Conservation (phyloP, 139 green algal genomes). For the Chlamydomonas sp. region DNA sequence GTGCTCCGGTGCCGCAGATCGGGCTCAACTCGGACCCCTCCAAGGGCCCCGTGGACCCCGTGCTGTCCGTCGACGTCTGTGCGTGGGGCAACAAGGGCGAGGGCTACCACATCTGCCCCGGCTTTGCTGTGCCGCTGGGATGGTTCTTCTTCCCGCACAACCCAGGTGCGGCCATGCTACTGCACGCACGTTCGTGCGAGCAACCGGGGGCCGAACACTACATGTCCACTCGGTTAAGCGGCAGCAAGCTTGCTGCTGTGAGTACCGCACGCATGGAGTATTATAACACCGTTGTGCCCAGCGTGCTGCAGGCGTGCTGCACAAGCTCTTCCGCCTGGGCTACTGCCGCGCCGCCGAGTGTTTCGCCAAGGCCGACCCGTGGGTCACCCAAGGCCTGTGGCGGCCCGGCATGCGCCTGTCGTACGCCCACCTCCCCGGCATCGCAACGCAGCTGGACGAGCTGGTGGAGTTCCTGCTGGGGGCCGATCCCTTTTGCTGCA, state of each 20-base stretch:
- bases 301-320: not conserved
- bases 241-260: too few species aligned
- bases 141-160: slow-evolving; percentile 15
- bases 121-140: not conserved
- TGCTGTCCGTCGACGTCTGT: not conserved
- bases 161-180: not conserved
- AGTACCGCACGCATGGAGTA: too few species aligned
- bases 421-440: not conserved
- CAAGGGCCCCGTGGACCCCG: slow-evolving; percentile 4
- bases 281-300: too few species aligned
- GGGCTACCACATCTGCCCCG: not conserved
- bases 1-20: not conserved
- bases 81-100: not conserved
- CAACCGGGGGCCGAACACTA: too few species aligned
- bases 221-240: too few species aligned
- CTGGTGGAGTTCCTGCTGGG: not conserved
- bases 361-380: not conserved
- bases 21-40: slow-evolving; percentile 1
- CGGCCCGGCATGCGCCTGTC: not conserved
- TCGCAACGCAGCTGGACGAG: not conserved
- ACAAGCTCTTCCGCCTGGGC: not conserved
- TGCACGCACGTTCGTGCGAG: too few species aligned
- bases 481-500: not conserved
- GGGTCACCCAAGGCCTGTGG: not conserved
- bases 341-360: not conserved